Percentiles rank a stretch among this genome's conserved stretches.
Evolutionary conservation across 176 grass and related monocot species (phyloP).

Genomic region (Calamus simplicifolius): DNA sequence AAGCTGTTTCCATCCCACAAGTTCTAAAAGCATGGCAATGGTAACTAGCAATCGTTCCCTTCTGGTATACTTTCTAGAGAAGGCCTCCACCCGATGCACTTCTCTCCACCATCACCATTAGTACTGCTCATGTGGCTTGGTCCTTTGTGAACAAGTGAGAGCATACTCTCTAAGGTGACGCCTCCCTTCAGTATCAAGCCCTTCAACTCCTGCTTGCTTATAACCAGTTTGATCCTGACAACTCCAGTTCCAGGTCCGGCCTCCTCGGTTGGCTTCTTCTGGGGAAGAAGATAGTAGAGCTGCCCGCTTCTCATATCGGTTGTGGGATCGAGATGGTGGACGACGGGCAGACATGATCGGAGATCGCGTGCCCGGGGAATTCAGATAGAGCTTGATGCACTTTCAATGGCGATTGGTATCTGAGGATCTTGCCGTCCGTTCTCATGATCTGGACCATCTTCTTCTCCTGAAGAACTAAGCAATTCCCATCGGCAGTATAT

Average conservation of each 20-base stretch:
- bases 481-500: conserved; percentile 29
- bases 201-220: conserved; percentile 30
- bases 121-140: neutral
- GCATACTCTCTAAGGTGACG: conserved; percentile 13
- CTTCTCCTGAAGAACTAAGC: conserved; percentile 23
- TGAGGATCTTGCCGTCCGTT: conserved; percentile 18
- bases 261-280: neutral
- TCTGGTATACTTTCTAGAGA: conserved; percentile 36
- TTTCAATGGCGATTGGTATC: conserved; percentile 8
- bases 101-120: conserved; percentile 1
- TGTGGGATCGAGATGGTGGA: conserved; percentile 3
- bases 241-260: conserved; percentile 2
- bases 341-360: conserved; percentile 1
- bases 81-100: conserved; percentile 20
- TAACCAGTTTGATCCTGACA: conserved; percentile 32
- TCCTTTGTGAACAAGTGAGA: conserved; percentile 19
- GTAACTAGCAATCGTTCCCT: conserved; percentile 18
- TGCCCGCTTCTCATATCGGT: conserved; percentile 4
- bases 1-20: neutral
- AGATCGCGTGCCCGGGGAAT: conserved; percentile 8
- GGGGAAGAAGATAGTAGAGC: conserved; percentile 14
- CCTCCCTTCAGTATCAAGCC: conserved; percentile 23
- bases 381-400: conserved; percentile 11
- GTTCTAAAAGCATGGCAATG: neutral
- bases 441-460: conserved; percentile 17